Evolutionary conservation across 2,329 filamentous ascomycete genomes (phyloP), one percentile per base, ranked within the genome.

Genomic region (Fusarium sp.): DNA sequence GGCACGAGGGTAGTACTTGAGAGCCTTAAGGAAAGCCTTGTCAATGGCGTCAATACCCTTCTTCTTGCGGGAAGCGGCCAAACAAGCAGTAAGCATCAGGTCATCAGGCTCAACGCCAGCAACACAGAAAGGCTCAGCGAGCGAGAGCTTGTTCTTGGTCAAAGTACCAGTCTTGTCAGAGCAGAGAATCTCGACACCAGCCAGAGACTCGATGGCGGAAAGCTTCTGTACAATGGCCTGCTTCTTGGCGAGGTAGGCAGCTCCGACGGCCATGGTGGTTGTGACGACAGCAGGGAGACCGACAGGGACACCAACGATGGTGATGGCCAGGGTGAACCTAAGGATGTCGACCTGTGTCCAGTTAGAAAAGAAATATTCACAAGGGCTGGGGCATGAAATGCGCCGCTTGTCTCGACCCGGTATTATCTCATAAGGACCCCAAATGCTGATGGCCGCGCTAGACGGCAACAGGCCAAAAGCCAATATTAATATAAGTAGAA

Each of bases 41-140:
- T 97, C 94, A 77, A 97, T 97, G 76, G 94, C 93, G 81, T 97
- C 94, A 73, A 97, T 95, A 86, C 94, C 94, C 88, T 97, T 97
- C 89, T 95, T 95, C 90, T 96, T 97, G 86, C 94, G 93, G 75
- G 92, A 95, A 72, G 94, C 94, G 79, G 94, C 94, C 79, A 97
- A 85, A 82, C 94, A 97, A 78, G 94, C 94, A 85, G 94, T 96
- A 74, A 97, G 88, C 93, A 97, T 97, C 72, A 97, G 91, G 78
- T 97, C 94, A 82, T 96, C 93, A 39, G 92, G 89, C 76, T 95
- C 93, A 67, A 97, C 92, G 79, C 94, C 94, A 69, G 89, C 86
- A 70, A 96, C 92, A 42, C 91, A 93, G 86, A 91, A 97, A 63
- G 94, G 94, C 81, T 97, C 94, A 58, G 93, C 88, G 51, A 97